Evolutionary conservation across 306 rosid genomes (phyloP).

Genomic region (Quercus variabilis): DNA sequence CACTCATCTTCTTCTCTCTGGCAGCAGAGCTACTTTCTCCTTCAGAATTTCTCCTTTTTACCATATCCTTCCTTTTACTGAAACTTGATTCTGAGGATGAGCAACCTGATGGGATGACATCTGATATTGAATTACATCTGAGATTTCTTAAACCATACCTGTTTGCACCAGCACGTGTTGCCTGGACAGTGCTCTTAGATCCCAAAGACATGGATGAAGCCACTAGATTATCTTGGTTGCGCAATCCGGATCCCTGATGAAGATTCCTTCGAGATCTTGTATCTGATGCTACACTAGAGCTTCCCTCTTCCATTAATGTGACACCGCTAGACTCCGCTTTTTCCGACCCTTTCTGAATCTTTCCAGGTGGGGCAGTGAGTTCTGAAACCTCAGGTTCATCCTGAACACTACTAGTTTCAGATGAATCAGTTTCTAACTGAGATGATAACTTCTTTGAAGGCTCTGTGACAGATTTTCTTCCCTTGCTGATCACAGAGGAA

Average conservation of each 20-base stretch:
- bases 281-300: constrained; percentile 61
- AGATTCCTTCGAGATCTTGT: constrained; percentile 52
- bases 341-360: constrained; percentile 43
- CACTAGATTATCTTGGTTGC: constrained; percentile 40
- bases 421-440: constrained; percentile 63
- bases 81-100: constrained; percentile 50
- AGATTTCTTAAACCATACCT: constrained; percentile 82
- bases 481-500: constrained; percentile 33
- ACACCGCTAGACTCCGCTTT: constrained; percentile 33
- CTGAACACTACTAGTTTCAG: constrained; percentile 73
- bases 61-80: constrained; percentile 50
- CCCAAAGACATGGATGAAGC: constrained; percentile 26
- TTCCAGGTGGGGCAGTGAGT: constrained; percentile 40
- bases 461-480: constrained; percentile 50
- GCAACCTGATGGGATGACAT: constrained; percentile 57
- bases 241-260: constrained; percentile 51
- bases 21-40: constrained; percentile 81
- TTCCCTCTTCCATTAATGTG: constrained; percentile 52
- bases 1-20: constrained; percentile 74
- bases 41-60: constrained; percentile 61
- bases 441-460: constrained; percentile 48
- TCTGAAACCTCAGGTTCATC: constrained; percentile 68
- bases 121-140: constrained; percentile 74
- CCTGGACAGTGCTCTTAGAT: constrained; percentile 41
- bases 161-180: constrained; percentile 47